These are phyloP conservation scores for Nicotiana attenuata DNA, from an alignment of 257 asterid species.

Conservation along the genomic window DNA sequence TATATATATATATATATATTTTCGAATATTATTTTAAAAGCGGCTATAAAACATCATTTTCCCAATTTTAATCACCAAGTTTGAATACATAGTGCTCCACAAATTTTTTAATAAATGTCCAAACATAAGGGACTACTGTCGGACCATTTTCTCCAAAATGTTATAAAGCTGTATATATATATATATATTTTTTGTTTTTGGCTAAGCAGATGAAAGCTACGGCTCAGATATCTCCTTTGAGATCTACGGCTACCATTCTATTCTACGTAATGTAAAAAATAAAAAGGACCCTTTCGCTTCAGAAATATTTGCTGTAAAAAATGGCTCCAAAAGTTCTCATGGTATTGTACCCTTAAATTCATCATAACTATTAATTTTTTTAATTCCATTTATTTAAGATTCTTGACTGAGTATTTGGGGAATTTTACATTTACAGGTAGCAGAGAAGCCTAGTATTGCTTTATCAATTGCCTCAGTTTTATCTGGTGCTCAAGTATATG, in stretches of 20 bases:
- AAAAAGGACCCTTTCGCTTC: neutral
- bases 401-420: neutral
- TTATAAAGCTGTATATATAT: no score
- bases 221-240: neutral
- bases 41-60: no score
- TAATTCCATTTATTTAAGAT: neutral
- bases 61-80: no score
- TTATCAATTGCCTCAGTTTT: slow-evolving; percentile 74
- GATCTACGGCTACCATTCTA: neutral
- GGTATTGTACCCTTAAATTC: slow-evolving; percentile 20
- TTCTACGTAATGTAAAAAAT: neutral
- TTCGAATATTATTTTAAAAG: no score
- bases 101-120: no score
- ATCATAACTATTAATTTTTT: neutral
- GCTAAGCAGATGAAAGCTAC: neutral
- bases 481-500: slow-evolving; percentile 67
- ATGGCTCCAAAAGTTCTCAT: slow-evolving; percentile 54
- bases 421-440: slow-evolving; percentile 43
- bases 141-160: no score
- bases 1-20: no score
- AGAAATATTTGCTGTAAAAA: neutral
- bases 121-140: no score
- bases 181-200: neutral
- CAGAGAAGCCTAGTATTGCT: slow-evolving; percentile 95
- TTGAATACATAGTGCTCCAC: no score